phyloP scores from a whole-genome alignment of 2,329 filamentous ascomycete species.

The Sarocladium brachiariae region DNA sequence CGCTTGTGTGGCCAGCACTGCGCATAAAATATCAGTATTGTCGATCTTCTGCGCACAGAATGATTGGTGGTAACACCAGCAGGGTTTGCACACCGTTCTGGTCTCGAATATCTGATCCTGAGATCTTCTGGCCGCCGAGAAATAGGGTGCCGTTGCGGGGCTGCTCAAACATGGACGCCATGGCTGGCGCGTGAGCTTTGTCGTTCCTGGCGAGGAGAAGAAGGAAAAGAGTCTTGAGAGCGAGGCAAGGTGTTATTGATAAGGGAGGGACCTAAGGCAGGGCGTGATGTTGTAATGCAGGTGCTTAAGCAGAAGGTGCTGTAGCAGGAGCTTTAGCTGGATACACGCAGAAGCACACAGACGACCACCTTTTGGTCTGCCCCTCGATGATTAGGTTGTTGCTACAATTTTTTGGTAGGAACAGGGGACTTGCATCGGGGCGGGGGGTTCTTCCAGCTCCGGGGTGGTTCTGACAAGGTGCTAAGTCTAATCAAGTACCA shows the following conservation, averaged over 20 bases:
- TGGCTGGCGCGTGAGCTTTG: conserved; percentile 32
- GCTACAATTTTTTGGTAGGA: conserved; percentile 7
- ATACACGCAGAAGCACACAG: conserved; percentile 1
- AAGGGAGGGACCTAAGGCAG: too few species aligned
- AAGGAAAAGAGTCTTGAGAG: conserved; percentile 2
- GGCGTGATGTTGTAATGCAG: background rate
- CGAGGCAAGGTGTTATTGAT: background rate
- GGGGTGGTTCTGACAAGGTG: background rate
- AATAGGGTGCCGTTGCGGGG: conserved; percentile 94
- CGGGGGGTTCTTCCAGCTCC: conserved; percentile 7
- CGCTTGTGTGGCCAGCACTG: conserved; percentile 89
- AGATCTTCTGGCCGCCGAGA: conserved; percentile 95
- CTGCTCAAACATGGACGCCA: conserved; percentile 96
- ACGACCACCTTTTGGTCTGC: conserved; percentile 7
- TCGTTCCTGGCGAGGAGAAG: background rate
- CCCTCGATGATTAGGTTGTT: conserved; percentile 9
- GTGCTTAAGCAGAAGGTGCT: background rate
- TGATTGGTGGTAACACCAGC: background rate
- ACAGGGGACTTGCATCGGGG: background rate
- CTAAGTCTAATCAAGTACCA: too few species aligned
- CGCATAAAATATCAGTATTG: background rate
- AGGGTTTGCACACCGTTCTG: conserved; percentile 66
- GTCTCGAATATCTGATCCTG: conserved; percentile 90
- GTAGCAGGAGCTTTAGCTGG: conserved; percentile 2
- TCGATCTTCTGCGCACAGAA: conserved; percentile 14